Evolutionary conservation across 768 basidiomycete species (phyloP).

Genomic region (Dioszegia crocea): DNA sequence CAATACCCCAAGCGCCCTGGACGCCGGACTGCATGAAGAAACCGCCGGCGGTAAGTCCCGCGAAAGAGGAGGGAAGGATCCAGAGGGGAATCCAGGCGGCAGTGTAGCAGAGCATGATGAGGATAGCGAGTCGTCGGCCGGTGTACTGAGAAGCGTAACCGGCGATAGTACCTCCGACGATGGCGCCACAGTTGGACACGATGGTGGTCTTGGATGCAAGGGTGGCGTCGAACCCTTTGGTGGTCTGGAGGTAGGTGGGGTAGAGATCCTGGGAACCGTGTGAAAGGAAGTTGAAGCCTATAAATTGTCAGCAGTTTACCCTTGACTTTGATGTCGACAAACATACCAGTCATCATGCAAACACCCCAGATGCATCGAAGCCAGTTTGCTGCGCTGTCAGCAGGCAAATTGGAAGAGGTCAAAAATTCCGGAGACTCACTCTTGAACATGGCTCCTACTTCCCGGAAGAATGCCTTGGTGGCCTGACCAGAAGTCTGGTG

Average conservation of each 20-base stretch:
- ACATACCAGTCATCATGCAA: slow-evolving; percentile 64
- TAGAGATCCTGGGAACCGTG: slow-evolving; percentile 62
- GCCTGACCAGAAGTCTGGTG: slow-evolving; percentile 55
- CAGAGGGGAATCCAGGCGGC: slow-evolving; percentile 58
- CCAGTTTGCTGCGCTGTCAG: slow-evolving; percentile 56
- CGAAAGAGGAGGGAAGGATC: slow-evolving; percentile 71
- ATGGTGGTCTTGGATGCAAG: slow-evolving; percentile 72
- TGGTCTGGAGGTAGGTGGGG: slow-evolving; percentile 66
- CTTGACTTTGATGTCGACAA: neutral
- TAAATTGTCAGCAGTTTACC: neutral
- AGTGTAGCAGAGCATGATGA: slow-evolving; percentile 29
- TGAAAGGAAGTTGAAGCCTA: slow-evolving; percentile 66
- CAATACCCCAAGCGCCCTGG: slow-evolving; percentile 86
- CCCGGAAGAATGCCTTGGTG: slow-evolving; percentile 67
- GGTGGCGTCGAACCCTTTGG: slow-evolving; percentile 61
- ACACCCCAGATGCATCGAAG: slow-evolving; percentile 75
- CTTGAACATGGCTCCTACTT: slow-evolving; percentile 73
- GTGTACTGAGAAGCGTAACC: slow-evolving; percentile 70
- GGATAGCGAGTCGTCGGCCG: slow-evolving; percentile 69
- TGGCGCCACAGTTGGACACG: slow-evolving; percentile 58
- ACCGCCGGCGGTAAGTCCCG: slow-evolving; percentile 70
- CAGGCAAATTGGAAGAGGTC: too few species aligned
- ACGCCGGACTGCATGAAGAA: slow-evolving; percentile 78
- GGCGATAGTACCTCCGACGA: slow-evolving; percentile 62
- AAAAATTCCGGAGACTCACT: slow-evolving; percentile 6